Evolutionary conservation across 352 stramenopile genomes (phyloP), one percentile per base, ranked within the genome.

Genomic region (Phytophthora ohioensis): DNA sequence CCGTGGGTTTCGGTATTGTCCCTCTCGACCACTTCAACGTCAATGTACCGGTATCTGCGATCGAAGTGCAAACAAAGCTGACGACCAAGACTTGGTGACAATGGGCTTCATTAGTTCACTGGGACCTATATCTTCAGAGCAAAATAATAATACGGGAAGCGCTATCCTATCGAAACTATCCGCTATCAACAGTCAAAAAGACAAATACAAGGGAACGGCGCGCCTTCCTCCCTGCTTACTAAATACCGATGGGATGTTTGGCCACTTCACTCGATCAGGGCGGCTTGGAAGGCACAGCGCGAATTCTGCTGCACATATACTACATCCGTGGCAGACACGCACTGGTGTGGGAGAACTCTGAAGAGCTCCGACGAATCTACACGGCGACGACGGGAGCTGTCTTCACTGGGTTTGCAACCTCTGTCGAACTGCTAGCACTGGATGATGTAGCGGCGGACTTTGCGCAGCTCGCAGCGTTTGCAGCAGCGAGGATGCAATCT

Each of bases 401-500:
- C 34, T 80, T 69, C 13, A 70, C 55, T 45, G 65, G 10, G 4
- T 53, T 49, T n/a, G 49, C 41, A 21, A 45, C 17, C 21, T 74
- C 59, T 66, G 58, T 64, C n/a, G 57, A 60, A 49, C 49, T 69
- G 53, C 63, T 69, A 30, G 36, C 57, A 55, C 46, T 65, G 17
- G 17, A 31, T 32, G 66, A 61, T 34, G 49, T 51, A 47, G 48
- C 58, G 21, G 54, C 64, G 3, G 57, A 74, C 51, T 76, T 57
- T 31, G 64, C 73, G 35, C 69, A 80, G 4, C 64, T 76, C 3
- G 69, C 8, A 39, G 56, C 41, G 36, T 57, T 62, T 38, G 69
- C 80, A 51, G 76, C 82, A 9, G 75, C 71, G 54, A 91, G 75
- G 60, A 91, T 73, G 56, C 79, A 86, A 36, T 90, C 78, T 6